These are phyloP conservation scores for Aspergillus eucalypticola DNA, from an alignment of 2,329 filamentous ascomycete genomes.

Conservation along the genomic window DNA sequence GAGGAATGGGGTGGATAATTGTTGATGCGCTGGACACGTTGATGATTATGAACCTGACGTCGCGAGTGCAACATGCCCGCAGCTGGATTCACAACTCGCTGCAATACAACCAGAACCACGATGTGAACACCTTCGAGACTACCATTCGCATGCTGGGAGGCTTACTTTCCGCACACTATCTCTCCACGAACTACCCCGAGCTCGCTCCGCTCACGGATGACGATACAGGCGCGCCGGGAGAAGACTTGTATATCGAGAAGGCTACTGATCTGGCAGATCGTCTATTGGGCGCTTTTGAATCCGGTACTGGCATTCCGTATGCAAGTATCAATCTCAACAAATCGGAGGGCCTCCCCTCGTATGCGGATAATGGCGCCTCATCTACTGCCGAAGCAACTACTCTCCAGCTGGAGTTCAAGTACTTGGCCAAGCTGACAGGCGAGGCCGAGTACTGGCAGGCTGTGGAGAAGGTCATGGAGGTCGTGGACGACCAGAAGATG, in stretches of 20 bases:
- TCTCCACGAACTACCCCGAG: conserved; percentile 80
- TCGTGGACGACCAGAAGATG: conserved; percentile 78
- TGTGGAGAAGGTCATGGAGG: conserved; percentile 86
- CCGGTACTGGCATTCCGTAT: conserved; percentile 80
- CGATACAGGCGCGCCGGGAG: conserved; percentile 70
- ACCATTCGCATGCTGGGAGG: conserved; percentile 97
- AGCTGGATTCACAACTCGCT: conserved; percentile 83
- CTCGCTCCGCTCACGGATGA: conserved; percentile 73
- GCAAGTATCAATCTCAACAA: conserved; percentile 86
- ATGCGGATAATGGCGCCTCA: conserved; percentile 81
- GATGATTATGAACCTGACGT: conserved; percentile 97
- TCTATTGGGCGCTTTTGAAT: conserved; percentile 83
- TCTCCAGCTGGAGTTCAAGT: conserved; percentile 95
- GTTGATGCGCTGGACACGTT: conserved; percentile 93
- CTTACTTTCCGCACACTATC: conserved; percentile 87
- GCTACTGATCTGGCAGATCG: conserved; percentile 89
- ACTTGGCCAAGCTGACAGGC: conserved; percentile 89
- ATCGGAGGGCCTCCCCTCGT: conserved; percentile 73
- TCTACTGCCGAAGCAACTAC: conserved; percentile 93
- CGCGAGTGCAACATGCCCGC: conserved; percentile 76
- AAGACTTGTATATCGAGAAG: conserved; percentile 95
- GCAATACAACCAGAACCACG: conserved; percentile 86
- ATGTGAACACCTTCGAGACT: conserved; percentile 97
- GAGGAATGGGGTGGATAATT: conserved; percentile 96
- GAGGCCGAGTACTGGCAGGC: conserved; percentile 91